Evolutionary conservation across 129 eudicot species (phyloP).

Genomic region (Scalesia atractyloides): DNA sequence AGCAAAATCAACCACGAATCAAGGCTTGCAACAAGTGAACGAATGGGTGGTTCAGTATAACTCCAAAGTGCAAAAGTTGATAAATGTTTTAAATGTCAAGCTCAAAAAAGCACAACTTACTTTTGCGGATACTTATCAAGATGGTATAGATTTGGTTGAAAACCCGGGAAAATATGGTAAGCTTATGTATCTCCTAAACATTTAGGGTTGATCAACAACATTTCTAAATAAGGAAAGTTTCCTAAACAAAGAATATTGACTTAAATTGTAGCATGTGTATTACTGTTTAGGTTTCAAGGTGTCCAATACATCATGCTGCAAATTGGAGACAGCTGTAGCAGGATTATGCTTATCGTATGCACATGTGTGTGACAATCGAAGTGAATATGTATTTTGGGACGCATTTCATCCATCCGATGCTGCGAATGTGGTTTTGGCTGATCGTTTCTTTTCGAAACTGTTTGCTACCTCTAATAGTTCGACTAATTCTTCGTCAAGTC

Average conservation of each 20-base stretch:
- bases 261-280: neutral
- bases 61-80: constrained; percentile 55
- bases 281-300: constrained; percentile 68
- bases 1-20: constrained; percentile 57
- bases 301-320: constrained; percentile 80
- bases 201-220: neutral
- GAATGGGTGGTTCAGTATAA: constrained; percentile 64
- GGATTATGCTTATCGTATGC: constrained; percentile 87
- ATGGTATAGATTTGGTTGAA: constrained; percentile 60
- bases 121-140: constrained; percentile 77
- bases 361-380: constrained; percentile 58
- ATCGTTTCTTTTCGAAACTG: constrained; percentile 51
- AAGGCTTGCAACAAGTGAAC: constrained; percentile 72
- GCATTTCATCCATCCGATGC: constrained; percentile 96
- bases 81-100: constrained; percentile 47
- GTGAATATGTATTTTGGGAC: constrained; percentile 87
- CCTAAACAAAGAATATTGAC: neutral
- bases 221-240: neutral
- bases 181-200: neutral
- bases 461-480: constrained; percentile 40
- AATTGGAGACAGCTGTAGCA: constrained; percentile 66
- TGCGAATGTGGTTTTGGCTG: constrained; percentile 77
- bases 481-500: constrained; percentile 5
- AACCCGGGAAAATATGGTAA: constrained; percentile 70
- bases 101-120: constrained; percentile 53